phyloP scores from a whole-genome alignment of 2,329 filamentous ascomycete genomes.

The Hortaea werneckii region DNA sequence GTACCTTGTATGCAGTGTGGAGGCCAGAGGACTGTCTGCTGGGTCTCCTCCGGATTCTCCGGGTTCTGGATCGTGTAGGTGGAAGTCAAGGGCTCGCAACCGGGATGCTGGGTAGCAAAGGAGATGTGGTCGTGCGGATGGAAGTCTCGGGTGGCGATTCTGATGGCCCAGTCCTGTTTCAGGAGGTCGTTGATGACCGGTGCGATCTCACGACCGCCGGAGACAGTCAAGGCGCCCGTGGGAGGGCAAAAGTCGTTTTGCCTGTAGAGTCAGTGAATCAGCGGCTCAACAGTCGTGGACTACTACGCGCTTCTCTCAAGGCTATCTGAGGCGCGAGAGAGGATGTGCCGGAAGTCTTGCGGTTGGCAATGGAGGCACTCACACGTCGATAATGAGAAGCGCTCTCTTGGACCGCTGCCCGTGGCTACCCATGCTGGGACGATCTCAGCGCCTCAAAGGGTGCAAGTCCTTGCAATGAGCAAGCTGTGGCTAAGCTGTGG shows the following conservation, averaged over 20 bases:
- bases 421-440: background rate
- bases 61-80: slow-evolving; percentile 57
- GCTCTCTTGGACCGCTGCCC: background rate
- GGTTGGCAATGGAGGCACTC: background rate
- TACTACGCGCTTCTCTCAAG: background rate
- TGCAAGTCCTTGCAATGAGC: background rate
- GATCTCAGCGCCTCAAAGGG: background rate
- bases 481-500: background rate
- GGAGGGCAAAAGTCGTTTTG: slow-evolving; percentile 94
- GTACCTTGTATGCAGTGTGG: slow-evolving; percentile 75
- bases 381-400: background rate
- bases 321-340: background rate
- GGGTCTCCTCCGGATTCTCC: slow-evolving; percentile 52
- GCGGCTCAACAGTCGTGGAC: background rate
- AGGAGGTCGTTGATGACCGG: slow-evolving; percentile 67
- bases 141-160: slow-evolving; percentile 85
- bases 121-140: slow-evolving; percentile 78
- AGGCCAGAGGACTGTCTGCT: slow-evolving; percentile 63
- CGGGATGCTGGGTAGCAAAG: slow-evolving; percentile 69
- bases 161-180: slow-evolving; percentile 56
- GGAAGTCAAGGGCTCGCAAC: slow-evolving; percentile 59
- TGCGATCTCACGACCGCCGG: slow-evolving; percentile 59
- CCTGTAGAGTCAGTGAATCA: slow-evolving; percentile 3
- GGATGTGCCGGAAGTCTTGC: background rate
- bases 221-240: slow-evolving; percentile 74